Percentiles rank a stretch among this genome's conserved stretches.
These are phyloP conservation scores for Aschersonia sp. DNA, from an alignment of 2,329 filamentous ascomycete species.

Conservation along the genomic window DNA sequence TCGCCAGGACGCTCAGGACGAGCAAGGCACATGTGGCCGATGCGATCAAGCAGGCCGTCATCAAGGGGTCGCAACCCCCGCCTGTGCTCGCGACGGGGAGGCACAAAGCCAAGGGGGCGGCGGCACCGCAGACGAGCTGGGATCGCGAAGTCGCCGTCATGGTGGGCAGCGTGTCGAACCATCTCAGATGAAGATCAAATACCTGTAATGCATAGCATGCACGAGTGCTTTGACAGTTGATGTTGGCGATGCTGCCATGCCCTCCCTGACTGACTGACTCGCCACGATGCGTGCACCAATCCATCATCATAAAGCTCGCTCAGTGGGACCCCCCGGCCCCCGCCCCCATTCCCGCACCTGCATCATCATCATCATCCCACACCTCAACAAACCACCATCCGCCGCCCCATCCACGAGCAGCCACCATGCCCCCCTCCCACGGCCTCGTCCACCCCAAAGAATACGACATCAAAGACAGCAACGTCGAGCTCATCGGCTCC, in stretches of 20 bases:
- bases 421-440: constrained; percentile 12
- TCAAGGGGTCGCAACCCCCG: constrained; percentile 60
- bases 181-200: constrained; percentile 25
- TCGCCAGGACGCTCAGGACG: constrained; percentile 63
- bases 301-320: too few relatives aligned
- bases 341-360: background rate
- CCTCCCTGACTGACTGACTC: too few relatives aligned
- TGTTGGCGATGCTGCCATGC: too few relatives aligned
- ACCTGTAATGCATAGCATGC: too few relatives aligned
- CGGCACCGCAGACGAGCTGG: constrained; percentile 38
- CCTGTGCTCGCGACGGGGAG: constrained; percentile 29
- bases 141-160: constrained; percentile 91
- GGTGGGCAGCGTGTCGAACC: constrained; percentile 67
- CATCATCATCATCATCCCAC: background rate
- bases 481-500: constrained; percentile 50
- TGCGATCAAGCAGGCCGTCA: constrained; percentile 69
- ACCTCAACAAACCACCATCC: background rate
- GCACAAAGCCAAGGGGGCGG: constrained; percentile 30
- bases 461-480: constrained; percentile 55
- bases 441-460: constrained; percentile 48
- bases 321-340: too few relatives aligned
- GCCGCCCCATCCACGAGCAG: background rate
- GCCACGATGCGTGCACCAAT: too few relatives aligned
- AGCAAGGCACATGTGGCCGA: constrained; percentile 65
- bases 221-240: too few relatives aligned